These are phyloP conservation scores for Aurantiochytrium sp. DNA, from an alignment of 108 stramenopile genomes.

Conservation along the genomic window DNA sequence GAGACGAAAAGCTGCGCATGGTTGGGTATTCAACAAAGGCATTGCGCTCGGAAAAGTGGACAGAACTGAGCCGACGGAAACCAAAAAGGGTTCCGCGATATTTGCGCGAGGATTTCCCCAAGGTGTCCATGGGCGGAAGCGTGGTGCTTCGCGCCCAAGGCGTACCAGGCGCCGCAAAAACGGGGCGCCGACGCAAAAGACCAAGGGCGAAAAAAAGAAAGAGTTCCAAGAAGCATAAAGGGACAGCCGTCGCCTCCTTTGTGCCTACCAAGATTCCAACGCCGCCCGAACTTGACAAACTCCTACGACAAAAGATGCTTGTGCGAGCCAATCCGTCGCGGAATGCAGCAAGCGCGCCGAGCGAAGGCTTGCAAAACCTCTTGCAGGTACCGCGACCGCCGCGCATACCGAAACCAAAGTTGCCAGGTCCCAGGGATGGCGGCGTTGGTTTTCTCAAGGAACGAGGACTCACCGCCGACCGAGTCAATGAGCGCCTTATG, in stretches of 20 bases:
- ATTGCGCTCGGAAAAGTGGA: background rate
- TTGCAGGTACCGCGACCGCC: background rate
- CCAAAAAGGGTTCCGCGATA: background rate
- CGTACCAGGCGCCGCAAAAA: background rate
- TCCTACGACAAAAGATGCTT: background rate
- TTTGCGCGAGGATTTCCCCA: background rate
- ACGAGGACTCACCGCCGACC: background rate
- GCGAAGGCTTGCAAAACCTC: background rate
- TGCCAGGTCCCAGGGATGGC: background rate
- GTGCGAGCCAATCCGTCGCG: background rate
- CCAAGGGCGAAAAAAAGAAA: too few relatives aligned
- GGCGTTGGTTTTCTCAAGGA: background rate
- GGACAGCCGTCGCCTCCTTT: background rate
- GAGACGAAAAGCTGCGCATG: too few relatives aligned
- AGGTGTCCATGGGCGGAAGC: background rate
- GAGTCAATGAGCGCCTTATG: background rate
- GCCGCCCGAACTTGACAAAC: background rate
- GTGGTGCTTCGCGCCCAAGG: background rate
- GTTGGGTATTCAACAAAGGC: too few relatives aligned
- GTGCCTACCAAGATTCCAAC: background rate
- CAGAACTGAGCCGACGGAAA: background rate
- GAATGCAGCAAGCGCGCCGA: background rate
- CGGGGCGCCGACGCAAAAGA: background rate
- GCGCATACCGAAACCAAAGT: background rate
- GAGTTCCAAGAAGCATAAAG: background rate